Evolutionary conservation across 1,139 yeast genomes (phyloP).

Genomic region (Kodamaea plutei): DNA sequence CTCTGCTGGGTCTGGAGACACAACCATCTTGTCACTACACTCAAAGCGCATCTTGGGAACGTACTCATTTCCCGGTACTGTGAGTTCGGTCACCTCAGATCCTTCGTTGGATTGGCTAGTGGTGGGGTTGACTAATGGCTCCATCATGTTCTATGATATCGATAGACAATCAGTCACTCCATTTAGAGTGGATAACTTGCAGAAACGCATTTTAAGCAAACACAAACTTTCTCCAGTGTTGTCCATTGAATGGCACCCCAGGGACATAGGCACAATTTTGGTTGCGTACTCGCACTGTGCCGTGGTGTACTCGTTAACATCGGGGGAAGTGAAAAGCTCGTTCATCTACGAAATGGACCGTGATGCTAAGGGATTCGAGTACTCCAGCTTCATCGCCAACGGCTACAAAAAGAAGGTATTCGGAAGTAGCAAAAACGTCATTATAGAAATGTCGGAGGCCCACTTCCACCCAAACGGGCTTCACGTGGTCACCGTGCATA

Average conservation of each 20-base stretch:
- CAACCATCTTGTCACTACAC: constrained; percentile 68
- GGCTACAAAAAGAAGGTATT: constrained; percentile 44
- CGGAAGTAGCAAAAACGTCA: constrained; percentile 36
- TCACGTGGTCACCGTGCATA: constrained; percentile 73
- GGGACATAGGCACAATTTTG: constrained; percentile 77
- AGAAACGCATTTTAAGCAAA: constrained; percentile 49
- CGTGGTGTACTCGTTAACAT: constrained; percentile 62
- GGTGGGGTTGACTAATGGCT: constrained; percentile 77
- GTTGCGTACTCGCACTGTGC: constrained; percentile 72
- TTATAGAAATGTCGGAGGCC: constrained; percentile 57
- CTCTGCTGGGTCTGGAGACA: constrained; percentile 45
- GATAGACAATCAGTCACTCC: constrained; percentile 71
- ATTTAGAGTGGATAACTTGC: constrained; percentile 67
- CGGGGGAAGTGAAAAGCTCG: constrained; percentile 51
- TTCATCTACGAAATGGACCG: constrained; percentile 53
- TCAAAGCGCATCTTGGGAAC: constrained; percentile 55
- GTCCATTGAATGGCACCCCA: constrained; percentile 75
- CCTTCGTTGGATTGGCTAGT: constrained; percentile 87
- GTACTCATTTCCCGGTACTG: constrained; percentile 56
- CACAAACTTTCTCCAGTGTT: constrained; percentile 57
- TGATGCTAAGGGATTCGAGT: constrained; percentile 32
- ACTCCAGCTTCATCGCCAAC: constrained; percentile 29
- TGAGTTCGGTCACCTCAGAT: constrained; percentile 70
- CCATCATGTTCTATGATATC: constrained; percentile 71
- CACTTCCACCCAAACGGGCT: constrained; percentile 92